Evolutionary conservation across 345 rosid genomes (phyloP).

Genomic region (Alliaria petiolata): DNA sequence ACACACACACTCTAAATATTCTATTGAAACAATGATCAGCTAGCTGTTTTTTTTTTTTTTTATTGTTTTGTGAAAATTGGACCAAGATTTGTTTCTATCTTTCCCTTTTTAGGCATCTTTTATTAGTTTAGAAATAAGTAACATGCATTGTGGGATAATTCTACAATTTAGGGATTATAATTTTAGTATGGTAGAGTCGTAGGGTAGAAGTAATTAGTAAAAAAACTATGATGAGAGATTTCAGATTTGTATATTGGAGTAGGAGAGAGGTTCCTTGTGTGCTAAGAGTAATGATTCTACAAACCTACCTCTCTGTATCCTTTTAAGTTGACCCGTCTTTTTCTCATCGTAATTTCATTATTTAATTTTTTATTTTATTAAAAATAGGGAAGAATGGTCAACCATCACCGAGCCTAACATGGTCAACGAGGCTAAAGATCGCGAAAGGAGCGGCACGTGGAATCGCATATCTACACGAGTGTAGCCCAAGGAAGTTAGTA

Average conservation of each 20-base stretch:
- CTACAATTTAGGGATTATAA: not conserved
- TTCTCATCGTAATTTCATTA: not conserved
- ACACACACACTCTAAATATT: not conserved
- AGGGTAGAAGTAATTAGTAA: conserved; percentile 7
- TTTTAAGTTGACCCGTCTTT: conserved; percentile 20
- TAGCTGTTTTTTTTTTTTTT: not conserved
- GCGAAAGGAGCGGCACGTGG: conserved; percentile 93
- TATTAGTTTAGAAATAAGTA: not conserved
- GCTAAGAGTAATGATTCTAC: conserved; percentile 15
- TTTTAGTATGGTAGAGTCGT: not conserved
- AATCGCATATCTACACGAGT: conserved; percentile 91
- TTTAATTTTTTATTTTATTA: not conserved
- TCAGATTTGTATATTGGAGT: not conserved
- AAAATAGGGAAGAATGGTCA: conserved; percentile 72
- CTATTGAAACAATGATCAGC: not conserved
- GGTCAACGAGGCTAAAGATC: conserved; percentile 81
- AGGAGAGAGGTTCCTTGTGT: conserved; percentile 16
- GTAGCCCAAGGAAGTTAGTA: conserved; percentile 89
- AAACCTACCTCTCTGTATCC: conserved; percentile 7
- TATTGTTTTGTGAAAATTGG: not conserved
- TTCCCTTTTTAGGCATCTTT: conserved; percentile 8
- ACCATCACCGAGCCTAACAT: conserved; percentile 67
- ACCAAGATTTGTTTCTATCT: not conserved
- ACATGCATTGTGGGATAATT: not conserved
- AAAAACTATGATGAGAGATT: not conserved